Evolutionary conservation across 148 eudicot species (phyloP).

Genomic region (Linanthus parryae): DNA sequence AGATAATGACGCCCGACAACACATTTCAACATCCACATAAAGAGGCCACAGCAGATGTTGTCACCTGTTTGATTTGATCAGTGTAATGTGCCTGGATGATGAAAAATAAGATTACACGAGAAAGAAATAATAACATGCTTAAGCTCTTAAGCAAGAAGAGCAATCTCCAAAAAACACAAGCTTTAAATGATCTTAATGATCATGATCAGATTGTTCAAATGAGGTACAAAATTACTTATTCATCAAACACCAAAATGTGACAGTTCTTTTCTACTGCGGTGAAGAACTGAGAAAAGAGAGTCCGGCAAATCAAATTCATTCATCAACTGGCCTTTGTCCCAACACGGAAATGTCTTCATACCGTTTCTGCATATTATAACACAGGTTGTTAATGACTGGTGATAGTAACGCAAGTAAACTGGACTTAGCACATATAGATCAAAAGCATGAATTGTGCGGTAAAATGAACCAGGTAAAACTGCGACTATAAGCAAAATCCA

Average conservation of each 20-base stretch:
- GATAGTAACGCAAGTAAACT: background rate
- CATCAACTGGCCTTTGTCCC: slow-evolving; percentile 43
- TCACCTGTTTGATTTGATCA: no score
- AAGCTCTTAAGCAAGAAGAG: no score
- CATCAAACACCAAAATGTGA: background rate
- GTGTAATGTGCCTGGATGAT: no score
- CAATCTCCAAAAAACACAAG: no score
- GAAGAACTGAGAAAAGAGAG: background rate
- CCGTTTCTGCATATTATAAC: slow-evolving; percentile 32
- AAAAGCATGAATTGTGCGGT: background rate
- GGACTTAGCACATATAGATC: background rate
- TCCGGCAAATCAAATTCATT: background rate
- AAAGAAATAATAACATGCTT: no score
- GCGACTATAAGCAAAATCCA: no score
- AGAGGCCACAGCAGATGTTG: no score
- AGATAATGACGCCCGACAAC: no score
- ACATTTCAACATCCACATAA: no score
- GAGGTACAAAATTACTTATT: slow-evolving; percentile 6
- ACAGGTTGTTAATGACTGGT: background rate
- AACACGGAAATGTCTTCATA: slow-evolving; percentile 47
- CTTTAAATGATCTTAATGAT: background rate
- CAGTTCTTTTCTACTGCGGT: background rate
- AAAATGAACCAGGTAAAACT: no score
- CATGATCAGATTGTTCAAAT: background rate
- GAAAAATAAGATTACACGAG: no score